Evolutionary conservation across 148 eudicot genomes (phyloP).

Genomic region (Silene uniflora): DNA sequence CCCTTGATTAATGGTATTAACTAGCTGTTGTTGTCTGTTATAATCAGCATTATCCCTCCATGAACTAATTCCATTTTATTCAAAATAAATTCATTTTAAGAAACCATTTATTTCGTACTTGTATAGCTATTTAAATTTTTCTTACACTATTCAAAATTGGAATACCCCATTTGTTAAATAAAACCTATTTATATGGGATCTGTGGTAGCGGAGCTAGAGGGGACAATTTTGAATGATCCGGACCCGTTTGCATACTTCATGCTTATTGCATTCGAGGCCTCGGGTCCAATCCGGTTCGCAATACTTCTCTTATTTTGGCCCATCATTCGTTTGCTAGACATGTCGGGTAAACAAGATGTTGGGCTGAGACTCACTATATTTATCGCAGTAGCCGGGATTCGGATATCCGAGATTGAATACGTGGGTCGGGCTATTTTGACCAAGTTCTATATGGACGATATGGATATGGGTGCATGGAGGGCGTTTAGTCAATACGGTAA

Average conservation of each 20-base stretch:
- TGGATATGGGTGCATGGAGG: constrained; percentile 61
- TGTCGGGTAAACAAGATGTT: constrained; percentile 36
- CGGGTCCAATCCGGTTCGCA: constrained; percentile 53
- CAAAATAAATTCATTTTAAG: no score
- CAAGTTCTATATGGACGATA: constrained; percentile 53
- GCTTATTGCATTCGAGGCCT: constrained; percentile 51
- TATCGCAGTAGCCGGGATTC: constrained; percentile 41
- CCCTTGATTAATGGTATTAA: no score
- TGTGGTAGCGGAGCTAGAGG: constrained; percentile 41
- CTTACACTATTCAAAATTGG: no score
- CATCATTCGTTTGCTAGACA: constrained; percentile 33
- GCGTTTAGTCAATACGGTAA: constrained; percentile 43
- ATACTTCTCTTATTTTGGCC: constrained; percentile 48
- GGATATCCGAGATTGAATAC: constrained; percentile 47
- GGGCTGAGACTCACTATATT: constrained; percentile 48
- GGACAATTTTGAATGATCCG: constrained; percentile 40
- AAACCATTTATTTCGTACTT: no score
- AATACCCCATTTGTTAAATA: no score
- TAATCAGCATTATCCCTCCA: no score
- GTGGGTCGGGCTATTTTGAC: constrained; percentile 61
- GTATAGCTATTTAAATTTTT: no score
- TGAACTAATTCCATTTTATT: no score
- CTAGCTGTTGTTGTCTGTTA: no score
- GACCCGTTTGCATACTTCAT: constrained; percentile 56
- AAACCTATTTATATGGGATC: no score